phyloP scores from a whole-genome alignment of 345 rosid species.

The Syzygium oleosum region DNA sequence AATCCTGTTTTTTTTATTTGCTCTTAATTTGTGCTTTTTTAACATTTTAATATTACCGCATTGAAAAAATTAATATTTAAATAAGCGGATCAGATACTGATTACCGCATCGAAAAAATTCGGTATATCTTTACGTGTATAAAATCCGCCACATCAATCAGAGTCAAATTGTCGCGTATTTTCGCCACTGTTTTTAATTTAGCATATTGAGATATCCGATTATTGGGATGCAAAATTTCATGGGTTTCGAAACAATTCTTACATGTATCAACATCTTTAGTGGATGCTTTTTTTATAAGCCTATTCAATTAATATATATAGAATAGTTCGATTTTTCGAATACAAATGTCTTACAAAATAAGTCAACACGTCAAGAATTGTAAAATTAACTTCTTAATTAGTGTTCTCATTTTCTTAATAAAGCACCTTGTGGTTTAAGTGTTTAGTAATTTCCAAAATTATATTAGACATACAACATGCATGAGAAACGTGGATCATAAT shows the following conservation, averaged over 20 bases:
- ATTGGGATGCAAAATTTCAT: not conserved
- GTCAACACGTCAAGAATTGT: not conserved
- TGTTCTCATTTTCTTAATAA: not conserved
- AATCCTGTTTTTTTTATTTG: not conserved
- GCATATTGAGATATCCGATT: not conserved
- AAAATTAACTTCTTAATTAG: no score
- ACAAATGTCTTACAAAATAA: not conserved
- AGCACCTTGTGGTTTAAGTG: not conserved
- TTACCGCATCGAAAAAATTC: not conserved
- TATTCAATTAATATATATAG: not conserved
- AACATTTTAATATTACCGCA: not conserved
- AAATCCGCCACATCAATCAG: not conserved
- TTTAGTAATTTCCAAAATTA: not conserved
- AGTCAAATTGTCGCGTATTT: not conserved
- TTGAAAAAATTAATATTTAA: not conserved
- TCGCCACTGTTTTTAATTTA: not conserved
- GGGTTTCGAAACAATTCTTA: not conserved
- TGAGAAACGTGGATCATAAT: not conserved
- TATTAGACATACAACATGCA: not conserved
- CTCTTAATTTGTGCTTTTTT: not conserved
- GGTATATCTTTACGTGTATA: no score
- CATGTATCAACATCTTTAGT: not conserved
- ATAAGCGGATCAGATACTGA: not conserved
- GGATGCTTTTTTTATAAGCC: not conserved
- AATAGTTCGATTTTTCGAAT: not conserved